Evolutionary conservation across 805 yeast genomes (phyloP).

Genomic region (Torulaspora quercuum): DNA sequence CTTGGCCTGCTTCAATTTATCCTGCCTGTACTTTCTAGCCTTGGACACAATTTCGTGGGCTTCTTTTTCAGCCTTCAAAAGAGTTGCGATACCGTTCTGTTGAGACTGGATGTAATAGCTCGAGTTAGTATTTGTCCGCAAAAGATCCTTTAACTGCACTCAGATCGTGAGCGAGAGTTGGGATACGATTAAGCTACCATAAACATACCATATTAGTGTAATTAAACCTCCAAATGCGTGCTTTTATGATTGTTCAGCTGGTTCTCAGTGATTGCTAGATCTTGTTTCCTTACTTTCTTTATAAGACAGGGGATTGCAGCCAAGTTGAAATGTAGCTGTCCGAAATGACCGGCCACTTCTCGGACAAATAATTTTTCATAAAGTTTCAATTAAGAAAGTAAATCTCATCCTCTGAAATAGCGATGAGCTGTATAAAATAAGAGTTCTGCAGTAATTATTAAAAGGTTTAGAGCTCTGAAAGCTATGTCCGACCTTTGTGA

Average conservation of each 20-base stretch:
- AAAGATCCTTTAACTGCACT: no score
- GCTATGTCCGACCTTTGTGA: constrained; percentile 37
- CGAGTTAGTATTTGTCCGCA: constrained; percentile 5
- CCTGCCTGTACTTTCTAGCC: constrained; percentile 78
- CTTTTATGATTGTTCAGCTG: no score
- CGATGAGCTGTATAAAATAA: constrained; percentile 5
- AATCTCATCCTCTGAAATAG: constrained; percentile 6
- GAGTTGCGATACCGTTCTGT: constrained; percentile 38
- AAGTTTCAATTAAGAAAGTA: not conserved
- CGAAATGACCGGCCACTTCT: constrained; percentile 1
- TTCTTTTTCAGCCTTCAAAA: constrained; percentile 79
- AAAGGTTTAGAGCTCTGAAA: constrained; percentile 5
- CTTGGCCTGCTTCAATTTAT: constrained; percentile 89
- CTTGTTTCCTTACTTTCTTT: not conserved
- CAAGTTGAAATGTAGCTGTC: constrained; percentile 7
- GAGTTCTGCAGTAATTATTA: not conserved
- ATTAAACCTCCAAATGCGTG: no score
- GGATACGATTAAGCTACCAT: no score
- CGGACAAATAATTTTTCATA: constrained; percentile 10
- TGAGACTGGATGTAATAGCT: no score
- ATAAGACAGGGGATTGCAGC: constrained; percentile 13
- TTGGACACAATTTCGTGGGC: constrained; percentile 94
- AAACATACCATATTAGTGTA: no score
- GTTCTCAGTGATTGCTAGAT: no score
- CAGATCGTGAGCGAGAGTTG: no score